phyloP scores from a whole-genome alignment of 768 basidiomycete species.

The Suillus tomentosus region DNA sequence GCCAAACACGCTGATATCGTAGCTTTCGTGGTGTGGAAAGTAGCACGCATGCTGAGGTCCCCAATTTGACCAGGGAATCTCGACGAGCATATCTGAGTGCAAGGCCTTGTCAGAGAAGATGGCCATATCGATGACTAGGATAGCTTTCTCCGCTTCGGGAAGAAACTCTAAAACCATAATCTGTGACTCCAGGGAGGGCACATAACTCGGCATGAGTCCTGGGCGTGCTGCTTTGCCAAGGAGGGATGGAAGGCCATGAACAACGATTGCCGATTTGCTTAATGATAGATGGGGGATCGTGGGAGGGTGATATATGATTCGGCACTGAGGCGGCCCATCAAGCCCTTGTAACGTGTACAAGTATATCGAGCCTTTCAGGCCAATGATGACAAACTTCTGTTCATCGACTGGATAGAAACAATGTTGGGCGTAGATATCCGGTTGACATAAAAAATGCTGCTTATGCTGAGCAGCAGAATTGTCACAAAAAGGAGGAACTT shows the following conservation, averaged over 20 bases:
- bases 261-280: too few species aligned
- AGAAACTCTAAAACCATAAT: too few species aligned
- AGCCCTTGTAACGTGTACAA: too few species aligned
- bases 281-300: too few species aligned
- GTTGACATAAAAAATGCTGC: too few species aligned
- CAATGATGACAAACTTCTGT: too few species aligned
- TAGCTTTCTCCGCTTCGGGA: neutral
- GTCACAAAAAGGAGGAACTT: too few species aligned
- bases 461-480: too few species aligned
- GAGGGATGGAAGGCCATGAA: neutral
- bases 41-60: neutral
- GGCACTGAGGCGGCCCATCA: too few species aligned
- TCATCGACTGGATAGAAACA: neutral
- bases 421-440: too few species aligned
- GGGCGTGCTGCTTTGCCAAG: neutral
- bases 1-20: neutral
- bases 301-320: too few species aligned
- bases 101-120: neutral
- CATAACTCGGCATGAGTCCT: neutral
- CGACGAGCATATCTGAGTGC: neutral
- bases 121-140: neutral
- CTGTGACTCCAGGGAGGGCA: neutral
- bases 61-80: neutral
- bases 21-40: neutral
- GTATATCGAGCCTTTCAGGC: too few species aligned